Evolutionary conservation across 2,329 filamentous ascomycete genomes (phyloP).

Genomic region (Amylocarpus encephaloides): DNA sequence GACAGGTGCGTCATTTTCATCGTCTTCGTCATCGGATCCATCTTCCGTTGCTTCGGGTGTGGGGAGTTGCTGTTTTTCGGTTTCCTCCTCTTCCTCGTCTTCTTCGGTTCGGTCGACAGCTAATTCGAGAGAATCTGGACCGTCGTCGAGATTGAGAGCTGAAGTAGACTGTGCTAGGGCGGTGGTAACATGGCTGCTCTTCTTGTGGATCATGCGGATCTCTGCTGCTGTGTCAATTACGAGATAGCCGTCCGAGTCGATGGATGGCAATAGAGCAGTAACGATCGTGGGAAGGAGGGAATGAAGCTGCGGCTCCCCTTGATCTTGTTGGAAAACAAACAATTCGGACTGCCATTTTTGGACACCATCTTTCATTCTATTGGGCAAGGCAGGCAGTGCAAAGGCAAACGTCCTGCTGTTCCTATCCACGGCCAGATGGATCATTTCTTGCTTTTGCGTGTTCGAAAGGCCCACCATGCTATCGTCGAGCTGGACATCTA

Average conservation of each 20-base stretch:
- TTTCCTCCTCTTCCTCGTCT: conserved; percentile 25
- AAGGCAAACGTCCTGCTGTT: conserved; percentile 61
- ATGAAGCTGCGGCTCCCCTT: conserved; percentile 52
- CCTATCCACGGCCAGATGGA: conserved; percentile 66
- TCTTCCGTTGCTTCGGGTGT: conserved; percentile 32
- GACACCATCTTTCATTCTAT: conserved; percentile 25
- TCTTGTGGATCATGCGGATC: conserved; percentile 57
- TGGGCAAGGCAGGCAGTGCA: conserved; percentile 36
- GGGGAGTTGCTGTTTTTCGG: conserved; percentile 5
- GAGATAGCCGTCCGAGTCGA: conserved; percentile 64
- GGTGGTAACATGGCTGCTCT: conserved; percentile 47
- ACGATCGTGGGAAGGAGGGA: conserved; percentile 52
- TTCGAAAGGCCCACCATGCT: conserved; percentile 30
- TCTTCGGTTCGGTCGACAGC: conserved; percentile 30
- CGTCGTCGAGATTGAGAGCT: conserved; percentile 33
- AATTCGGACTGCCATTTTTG: conserved; percentile 45
- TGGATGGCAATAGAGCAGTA: conserved; percentile 59
- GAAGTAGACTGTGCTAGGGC: conserved; percentile 50
- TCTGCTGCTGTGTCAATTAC: conserved; percentile 70
- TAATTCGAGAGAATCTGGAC: conserved; percentile 24
- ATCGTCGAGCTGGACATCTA: conserved; percentile 53
- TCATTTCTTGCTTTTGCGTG: conserved; percentile 39
- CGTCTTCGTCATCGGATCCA: conserved; percentile 40
- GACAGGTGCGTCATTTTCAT: conserved; percentile 50
- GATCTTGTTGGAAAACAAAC: conserved; percentile 59